Base-by-base conservation (phyloP, 192 early-diverging fungal species). In the Coemansia sp. region DNA sequence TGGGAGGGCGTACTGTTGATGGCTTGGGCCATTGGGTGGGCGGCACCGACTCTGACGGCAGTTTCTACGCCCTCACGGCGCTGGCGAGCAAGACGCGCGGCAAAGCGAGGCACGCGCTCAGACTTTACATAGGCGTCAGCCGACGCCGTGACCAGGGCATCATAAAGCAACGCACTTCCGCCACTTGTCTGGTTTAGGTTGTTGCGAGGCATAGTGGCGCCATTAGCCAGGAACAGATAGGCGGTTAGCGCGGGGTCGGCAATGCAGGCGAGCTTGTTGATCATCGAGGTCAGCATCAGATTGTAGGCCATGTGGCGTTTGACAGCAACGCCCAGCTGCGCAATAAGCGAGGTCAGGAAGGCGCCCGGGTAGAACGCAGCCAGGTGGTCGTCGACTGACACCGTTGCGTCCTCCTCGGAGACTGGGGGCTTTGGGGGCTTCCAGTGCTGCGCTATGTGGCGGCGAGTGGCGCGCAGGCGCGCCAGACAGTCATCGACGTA, bases 251-350 rank as follows among this genome's bases (percentile, higher is more conserved):
- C 61, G 1, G 65, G 76, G 53, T 85, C 73, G 1, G 64, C 78
- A 1, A 85, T 39, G 21, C 80, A 76, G 9, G 70, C 65, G 0
- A 85, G 66, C 30, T 76, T 75, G 35, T 72, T 64, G 18, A 83
- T 23, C 29, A 85, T 81, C 39, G 80, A 78, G 8, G 83, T 85
- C 3, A 85, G 56, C 56, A 82, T 37, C 42, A 85, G 56, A 46
- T 82, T 83, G 19, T 80, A 77, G 22, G 80, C 83, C 56, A 85
- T 78, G n/a, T 81, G 70, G 9, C 70, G 70, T 39, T 70, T 66
- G 2, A 82, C 52, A 19, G 68, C 65, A 14, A 60, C 29, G 5
- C 52, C 30, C n/a, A 85, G 59, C 53, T 79, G 76, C 22, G 53
- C 49, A 31, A 82, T 56, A 3, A 85, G 63, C 21, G 73, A 70